Evolutionary conservation across 371 early-diverging fungal genomes (phyloP).

Genomic region (Mortierella sp.): DNA sequence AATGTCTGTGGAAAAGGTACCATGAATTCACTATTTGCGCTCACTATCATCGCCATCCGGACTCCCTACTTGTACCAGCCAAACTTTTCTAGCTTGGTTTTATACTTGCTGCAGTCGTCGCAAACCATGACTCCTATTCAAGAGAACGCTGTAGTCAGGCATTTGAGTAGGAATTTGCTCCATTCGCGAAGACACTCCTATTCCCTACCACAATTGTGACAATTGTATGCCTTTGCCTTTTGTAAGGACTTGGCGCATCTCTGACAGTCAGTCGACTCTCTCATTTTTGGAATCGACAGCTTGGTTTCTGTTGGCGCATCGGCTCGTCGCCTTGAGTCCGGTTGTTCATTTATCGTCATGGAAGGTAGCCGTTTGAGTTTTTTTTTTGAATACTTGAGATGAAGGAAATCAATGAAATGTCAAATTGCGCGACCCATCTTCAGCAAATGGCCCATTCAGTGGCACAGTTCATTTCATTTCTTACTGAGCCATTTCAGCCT

Average conservation of each 20-base stretch:
- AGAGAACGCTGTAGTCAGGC: neutral
- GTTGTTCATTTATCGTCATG: neutral
- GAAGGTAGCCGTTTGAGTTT: neutral
- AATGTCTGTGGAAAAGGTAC: neutral
- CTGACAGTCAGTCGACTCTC: neutral
- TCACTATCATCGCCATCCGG: neutral
- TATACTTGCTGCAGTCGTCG: constrained; percentile 34
- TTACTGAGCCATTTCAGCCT: too few species aligned
- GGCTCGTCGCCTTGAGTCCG: neutral
- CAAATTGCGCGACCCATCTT: too few species aligned
- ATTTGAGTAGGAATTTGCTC: neutral
- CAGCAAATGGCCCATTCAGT: too few species aligned
- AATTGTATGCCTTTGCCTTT: neutral
- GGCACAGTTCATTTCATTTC: too few species aligned
- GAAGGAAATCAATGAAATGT: neutral
- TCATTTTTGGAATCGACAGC: neutral
- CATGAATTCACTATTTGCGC: neutral
- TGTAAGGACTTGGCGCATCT: neutral
- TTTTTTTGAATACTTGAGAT: too few species aligned
- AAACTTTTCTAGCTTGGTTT: constrained; percentile 37
- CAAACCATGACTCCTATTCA: constrained; percentile 33
- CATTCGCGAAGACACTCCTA: neutral
- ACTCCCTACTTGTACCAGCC: constrained; percentile 25
- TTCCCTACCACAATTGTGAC: constrained; percentile 2
- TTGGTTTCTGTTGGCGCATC: neutral